These are phyloP conservation scores for Penicilliopsis zonata DNA, from an alignment of 495 filamentous ascomycete species.

Conservation along the genomic window DNA sequence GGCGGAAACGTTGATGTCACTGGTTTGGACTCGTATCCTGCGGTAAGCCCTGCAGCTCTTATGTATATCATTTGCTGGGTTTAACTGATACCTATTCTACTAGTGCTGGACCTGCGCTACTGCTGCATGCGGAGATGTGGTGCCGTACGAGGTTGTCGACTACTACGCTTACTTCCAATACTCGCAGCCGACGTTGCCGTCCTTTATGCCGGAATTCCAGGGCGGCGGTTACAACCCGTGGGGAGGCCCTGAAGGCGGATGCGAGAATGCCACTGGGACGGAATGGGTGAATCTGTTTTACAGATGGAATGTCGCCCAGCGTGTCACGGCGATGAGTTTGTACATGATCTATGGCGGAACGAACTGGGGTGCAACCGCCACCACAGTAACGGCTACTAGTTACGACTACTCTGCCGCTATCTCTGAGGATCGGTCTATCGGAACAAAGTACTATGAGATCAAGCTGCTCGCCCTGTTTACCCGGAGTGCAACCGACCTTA, in stretches of 20 bases:
- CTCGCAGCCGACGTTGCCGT: slow-evolving; percentile 37
- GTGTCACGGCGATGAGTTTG: slow-evolving; percentile 38
- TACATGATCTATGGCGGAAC: slow-evolving; percentile 55
- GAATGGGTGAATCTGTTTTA: slow-evolving; percentile 52
- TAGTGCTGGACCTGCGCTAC: slow-evolving; percentile 49
- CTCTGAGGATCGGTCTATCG: slow-evolving; percentile 43
- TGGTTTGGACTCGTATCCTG: slow-evolving; percentile 47
- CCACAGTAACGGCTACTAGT: slow-evolving; percentile 34
- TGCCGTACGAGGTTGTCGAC: slow-evolving; percentile 36
- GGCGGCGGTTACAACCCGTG: slow-evolving; percentile 53
- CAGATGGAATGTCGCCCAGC: slow-evolving; percentile 42
- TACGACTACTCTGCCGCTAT: slow-evolving; percentile 52
- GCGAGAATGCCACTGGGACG: slow-evolving; percentile 30
- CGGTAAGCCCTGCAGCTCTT: slow-evolving; percentile 15
- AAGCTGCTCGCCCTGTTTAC: slow-evolving; percentile 47
- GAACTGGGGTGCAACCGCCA: slow-evolving; percentile 40
- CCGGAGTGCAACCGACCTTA: slow-evolving; percentile 39
- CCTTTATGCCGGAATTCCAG: slow-evolving; percentile 52
- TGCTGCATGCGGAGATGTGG: slow-evolving; percentile 40
- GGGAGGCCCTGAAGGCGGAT: slow-evolving; percentile 43
- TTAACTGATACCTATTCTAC: neutral
- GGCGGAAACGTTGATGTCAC: slow-evolving; percentile 46
- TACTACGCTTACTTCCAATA: slow-evolving; percentile 46
- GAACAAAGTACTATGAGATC: slow-evolving; percentile 47
- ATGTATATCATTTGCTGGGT: neutral